Conservation (phyloP, 768 basidiomycete genomes). For the Boletus insuetus region DNA sequence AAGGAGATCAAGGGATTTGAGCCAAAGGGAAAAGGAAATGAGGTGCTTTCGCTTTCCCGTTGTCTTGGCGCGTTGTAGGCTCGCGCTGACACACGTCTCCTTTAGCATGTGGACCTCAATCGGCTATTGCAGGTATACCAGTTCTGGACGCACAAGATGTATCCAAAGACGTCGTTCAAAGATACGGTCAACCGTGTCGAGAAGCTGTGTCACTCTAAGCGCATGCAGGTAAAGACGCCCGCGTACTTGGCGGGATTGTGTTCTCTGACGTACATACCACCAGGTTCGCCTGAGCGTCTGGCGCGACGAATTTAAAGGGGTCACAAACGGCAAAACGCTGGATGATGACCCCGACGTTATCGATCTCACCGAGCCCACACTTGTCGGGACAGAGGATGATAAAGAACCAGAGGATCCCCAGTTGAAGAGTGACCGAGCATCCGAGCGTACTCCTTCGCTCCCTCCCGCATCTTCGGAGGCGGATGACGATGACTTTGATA, state of each 20-base stretch:
- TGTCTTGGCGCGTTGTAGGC: background rate
- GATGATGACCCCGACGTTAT: constrained; percentile 24
- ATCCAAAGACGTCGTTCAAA: constrained; percentile 82
- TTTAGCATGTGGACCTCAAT: constrained; percentile 75
- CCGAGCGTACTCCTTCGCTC: constrained; percentile 40
- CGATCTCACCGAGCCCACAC: constrained; percentile 30
- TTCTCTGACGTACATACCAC: constrained; percentile 8
- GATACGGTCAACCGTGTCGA: constrained; percentile 87
- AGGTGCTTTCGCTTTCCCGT: constrained; percentile 48
- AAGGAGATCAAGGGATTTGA: constrained; percentile 75
- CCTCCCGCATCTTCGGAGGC: constrained; percentile 40
- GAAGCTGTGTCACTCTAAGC: constrained; percentile 80
- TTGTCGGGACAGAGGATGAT: constrained; percentile 25
- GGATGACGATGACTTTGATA: constrained; percentile 49
- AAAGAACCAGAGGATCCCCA: constrained; percentile 7
- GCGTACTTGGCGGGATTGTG: background rate
- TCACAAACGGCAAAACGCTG: constrained; percentile 35
- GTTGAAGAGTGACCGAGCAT: constrained; percentile 24
- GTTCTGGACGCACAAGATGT: constrained; percentile 93
- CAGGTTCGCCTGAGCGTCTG: constrained; percentile 75
- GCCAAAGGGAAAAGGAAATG: constrained; percentile 86
- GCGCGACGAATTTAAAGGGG: constrained; percentile 63
- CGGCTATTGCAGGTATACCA: constrained; percentile 83
- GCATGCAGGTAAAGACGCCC: constrained; percentile 67
- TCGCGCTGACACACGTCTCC: background rate